Evolutionary conservation across 2,329 filamentous ascomycete genomes (phyloP).

Genomic region (Pseudocercospora ulei): DNA sequence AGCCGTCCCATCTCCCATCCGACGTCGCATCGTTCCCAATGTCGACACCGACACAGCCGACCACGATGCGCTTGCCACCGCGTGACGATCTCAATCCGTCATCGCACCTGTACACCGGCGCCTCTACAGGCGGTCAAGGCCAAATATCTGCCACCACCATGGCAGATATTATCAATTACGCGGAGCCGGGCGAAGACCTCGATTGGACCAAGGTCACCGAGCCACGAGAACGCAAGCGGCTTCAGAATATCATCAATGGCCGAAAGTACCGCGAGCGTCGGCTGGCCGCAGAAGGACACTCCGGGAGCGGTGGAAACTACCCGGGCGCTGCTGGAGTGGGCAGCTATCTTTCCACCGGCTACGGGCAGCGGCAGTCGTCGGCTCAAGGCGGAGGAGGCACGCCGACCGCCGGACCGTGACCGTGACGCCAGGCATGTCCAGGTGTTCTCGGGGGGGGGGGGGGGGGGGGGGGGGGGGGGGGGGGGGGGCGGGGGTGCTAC

Average conservation of each 20-base stretch:
- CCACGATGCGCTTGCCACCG: constrained; percentile 12
- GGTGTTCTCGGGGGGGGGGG: neutral
- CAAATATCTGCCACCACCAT: constrained; percentile 31
- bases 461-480: too few relatives aligned
- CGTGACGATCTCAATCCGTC: constrained; percentile 27
- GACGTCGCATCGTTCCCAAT: constrained; percentile 29
- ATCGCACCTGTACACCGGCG: constrained; percentile 33
- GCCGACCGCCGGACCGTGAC: neutral
- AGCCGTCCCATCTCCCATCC: constrained; percentile 27
- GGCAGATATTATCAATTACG: constrained; percentile 34
- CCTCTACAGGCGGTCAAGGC: constrained; percentile 30
- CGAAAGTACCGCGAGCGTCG: constrained; percentile 35
- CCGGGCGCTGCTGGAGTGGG: constrained; percentile 31
- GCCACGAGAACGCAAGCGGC: constrained; percentile 33
- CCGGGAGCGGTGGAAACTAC: constrained; percentile 32
- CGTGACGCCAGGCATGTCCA: constrained; percentile 3
- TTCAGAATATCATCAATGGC: constrained; percentile 38
- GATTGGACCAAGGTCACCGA: constrained; percentile 36
- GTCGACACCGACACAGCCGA: constrained; percentile 19
- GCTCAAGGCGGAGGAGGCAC: constrained; percentile 2
- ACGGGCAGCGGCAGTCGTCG: constrained; percentile 18
- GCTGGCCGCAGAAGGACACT: constrained; percentile 33
- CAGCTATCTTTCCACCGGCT: constrained; percentile 28
- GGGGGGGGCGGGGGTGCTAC: too few relatives aligned
- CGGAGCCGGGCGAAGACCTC: constrained; percentile 36